Percentiles rank a stretch among this genome's conserved stretches.
phyloP scores from a whole-genome alignment of 2,329 filamentous ascomycete species.

The Trichoderma cornu-damae region DNA sequence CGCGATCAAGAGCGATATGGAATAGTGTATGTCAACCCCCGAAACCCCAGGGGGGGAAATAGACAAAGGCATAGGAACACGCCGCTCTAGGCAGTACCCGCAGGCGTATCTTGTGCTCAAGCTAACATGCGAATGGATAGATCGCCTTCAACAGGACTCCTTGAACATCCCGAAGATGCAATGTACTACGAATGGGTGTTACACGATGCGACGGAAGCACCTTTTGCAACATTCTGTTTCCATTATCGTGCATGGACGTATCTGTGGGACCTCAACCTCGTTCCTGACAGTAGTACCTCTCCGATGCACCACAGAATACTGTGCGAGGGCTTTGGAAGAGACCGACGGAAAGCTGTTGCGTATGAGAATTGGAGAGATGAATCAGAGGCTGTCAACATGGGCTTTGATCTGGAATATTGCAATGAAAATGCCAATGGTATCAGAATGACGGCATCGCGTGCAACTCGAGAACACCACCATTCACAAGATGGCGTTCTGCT shows the following conservation, averaged over 20 bases:
- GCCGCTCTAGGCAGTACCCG: no score
- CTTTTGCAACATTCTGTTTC: conserved; percentile 51
- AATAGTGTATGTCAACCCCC: conserved; percentile 43
- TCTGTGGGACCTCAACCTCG: conserved; percentile 45
- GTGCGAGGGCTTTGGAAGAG: neutral
- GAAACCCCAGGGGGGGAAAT: neutral
- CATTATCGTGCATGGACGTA: conserved; percentile 52
- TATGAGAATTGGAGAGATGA: neutral
- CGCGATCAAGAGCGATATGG: conserved; percentile 47
- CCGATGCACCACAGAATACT: neutral
- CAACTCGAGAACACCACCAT: no score
- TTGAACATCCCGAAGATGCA: conserved; percentile 47
- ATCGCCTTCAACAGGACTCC: conserved; percentile 47
- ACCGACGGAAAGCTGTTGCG: neutral
- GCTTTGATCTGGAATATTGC: neutral
- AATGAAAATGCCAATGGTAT: neutral
- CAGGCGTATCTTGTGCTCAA: neutral
- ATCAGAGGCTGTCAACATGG: no score
- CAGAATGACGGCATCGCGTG: no score
- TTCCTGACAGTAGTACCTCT: conserved; percentile 30
- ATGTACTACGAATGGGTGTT: conserved; percentile 50
- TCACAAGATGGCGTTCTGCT: neutral
- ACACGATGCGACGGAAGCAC: conserved; percentile 46
- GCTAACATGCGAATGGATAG: conserved; percentile 31
- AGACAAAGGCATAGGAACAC: neutral